Evolutionary conservation across 768 basidiomycete genomes (phyloP), one percentile per base, ranked within the genome.

Genomic region (Mycena amicta): DNA sequence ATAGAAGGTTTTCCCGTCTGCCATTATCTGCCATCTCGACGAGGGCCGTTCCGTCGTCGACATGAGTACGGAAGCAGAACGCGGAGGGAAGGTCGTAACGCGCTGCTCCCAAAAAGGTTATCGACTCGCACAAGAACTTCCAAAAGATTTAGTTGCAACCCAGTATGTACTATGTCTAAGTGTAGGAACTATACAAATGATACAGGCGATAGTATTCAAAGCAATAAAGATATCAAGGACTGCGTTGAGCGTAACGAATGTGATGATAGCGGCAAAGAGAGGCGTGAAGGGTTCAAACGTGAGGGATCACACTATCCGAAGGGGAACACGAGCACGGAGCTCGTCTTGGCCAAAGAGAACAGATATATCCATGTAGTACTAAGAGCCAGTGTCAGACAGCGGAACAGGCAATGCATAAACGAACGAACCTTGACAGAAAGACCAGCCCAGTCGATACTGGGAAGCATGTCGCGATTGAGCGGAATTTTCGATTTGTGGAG

Each of bases 11-110:
- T 79, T 86, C 25, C 90, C 90, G 67, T 90, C 85, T 71, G 88
- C 84, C 88, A 97, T 92, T 41, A 95, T 84, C 71, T 95, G 88
- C 96, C 96, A 98, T 72, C 84, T 82, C 28, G 85, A 72, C 2
- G 91, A 92, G 2, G 92, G 90, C 66, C 92, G 91, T 51, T 89
- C 86, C 25, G 31, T 40, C 39, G 63, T 28, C 26, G 43, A 55
- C 54, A 25, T 50, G 20, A 45, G 43, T 23, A n/a, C 6, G 22
- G 43, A 23, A 13, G 43, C 22, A n/a, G 43, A 8, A 23, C 33
- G 33, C 18, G 8, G 8, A 37, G 33, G 18, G 18, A 37, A 37
- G 18, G 33, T n/a, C n/a, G n/a, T n/a, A n/a, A n/a, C n/a, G n/a
- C n/a, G n/a, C n/a, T n/a, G n/a, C n/a, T n/a, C n/a, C n/a, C n/a